Conservation (phyloP, 2,329 filamentous ascomycete genomes). For the Pestalotiopsis sp. region DNA sequence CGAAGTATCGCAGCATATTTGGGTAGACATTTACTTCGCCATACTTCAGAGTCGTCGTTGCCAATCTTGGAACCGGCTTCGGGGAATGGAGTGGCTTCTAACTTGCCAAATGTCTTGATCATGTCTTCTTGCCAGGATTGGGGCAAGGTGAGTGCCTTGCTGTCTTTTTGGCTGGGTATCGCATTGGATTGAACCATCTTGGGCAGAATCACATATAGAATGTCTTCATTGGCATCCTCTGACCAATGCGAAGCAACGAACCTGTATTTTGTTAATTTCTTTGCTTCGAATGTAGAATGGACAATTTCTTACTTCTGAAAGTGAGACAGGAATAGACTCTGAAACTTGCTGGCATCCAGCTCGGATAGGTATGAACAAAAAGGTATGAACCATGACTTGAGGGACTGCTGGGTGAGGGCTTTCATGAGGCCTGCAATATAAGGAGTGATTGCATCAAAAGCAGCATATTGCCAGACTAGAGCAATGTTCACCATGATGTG, state of each 20-base stretch:
- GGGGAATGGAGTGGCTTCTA: constrained; percentile 67
- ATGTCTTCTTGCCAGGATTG: constrained; percentile 76
- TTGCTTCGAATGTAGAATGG: background rate
- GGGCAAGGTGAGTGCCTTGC: constrained; percentile 59
- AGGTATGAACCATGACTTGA: constrained; percentile 75
- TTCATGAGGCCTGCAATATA: constrained; percentile 68
- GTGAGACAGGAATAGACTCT: constrained; percentile 74
- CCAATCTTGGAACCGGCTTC: constrained; percentile 56
- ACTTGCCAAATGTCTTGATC: constrained; percentile 66
- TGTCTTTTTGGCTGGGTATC: constrained; percentile 54
- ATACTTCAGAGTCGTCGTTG: constrained; percentile 62
- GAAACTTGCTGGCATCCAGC: constrained; percentile 74
- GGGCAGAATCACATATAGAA: constrained; percentile 70
- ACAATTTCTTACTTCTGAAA: constrained; percentile 75
- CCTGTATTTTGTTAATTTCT: constrained; percentile 45
- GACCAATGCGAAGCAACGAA: constrained; percentile 79
- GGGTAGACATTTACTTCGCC: constrained; percentile 65
- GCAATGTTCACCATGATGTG: constrained; percentile 60
- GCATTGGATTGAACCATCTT: constrained; percentile 60
- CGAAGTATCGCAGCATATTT: constrained; percentile 70
- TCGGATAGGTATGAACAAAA: constrained; percentile 85
- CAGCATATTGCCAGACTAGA: constrained; percentile 73
- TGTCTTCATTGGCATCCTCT: constrained; percentile 64
- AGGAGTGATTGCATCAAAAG: constrained; percentile 78
- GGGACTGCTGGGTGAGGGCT: constrained; percentile 63